Evolutionary conservation across 1,284 basidiomycete species (phyloP), one percentile per base, ranked within the genome.

Genomic region (Cystobasidium slooffiae): DNA sequence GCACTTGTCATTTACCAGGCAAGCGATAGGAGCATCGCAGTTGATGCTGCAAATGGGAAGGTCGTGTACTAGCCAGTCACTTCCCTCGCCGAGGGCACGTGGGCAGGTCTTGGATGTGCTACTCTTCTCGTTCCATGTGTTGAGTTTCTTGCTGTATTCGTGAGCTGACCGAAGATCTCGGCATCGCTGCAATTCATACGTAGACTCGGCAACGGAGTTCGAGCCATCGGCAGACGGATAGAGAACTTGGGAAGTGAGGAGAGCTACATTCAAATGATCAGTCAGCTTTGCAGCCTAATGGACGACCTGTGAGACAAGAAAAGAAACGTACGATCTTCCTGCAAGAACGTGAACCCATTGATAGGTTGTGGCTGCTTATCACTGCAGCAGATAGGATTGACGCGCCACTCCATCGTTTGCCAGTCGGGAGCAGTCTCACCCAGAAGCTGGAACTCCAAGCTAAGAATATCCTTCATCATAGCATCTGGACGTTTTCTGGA

Each of bases 251-350:
- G 79, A 80, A 6, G 77, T 78, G 43, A 78, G 61, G 55, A 80
- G 70, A n/a, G 79, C 77, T 78, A 44, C 20, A 6, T 14, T 31
- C 20, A 14, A 41, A 16, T 20, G 31, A 31, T 46, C 62, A 24
- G 20, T 2, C 3, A 20, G 59, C 31, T n/a, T 39, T 22, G 22
- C 9, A 24, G 5, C 37, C 6, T n/a, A n/a, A n/a, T n/a, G n/a
- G n/a, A n/a, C n/a, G n/a, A n/a, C n/a, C n/a, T n/a, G n/a, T n/a
- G n/a, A n/a, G n/a, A n/a, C n/a, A n/a, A n/a, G n/a, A n/a, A n/a
- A n/a, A n/a, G n/a, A n/a, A n/a, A n/a, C n/a, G n/a, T n/a, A 78
- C 78, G 79, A 53, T 80, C 79, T 59, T 80, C 79, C 70, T 77
- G 74, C 59, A 77, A 76, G 37, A 76, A 80, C 12, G 51, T 66